A percentile compares a stretch with the other conserved stretches of the same genome.
Evolutionary conservation across 2,329 filamentous ascomycete genomes (phyloP).

Genomic region (Metarhizium brunneum): DNA sequence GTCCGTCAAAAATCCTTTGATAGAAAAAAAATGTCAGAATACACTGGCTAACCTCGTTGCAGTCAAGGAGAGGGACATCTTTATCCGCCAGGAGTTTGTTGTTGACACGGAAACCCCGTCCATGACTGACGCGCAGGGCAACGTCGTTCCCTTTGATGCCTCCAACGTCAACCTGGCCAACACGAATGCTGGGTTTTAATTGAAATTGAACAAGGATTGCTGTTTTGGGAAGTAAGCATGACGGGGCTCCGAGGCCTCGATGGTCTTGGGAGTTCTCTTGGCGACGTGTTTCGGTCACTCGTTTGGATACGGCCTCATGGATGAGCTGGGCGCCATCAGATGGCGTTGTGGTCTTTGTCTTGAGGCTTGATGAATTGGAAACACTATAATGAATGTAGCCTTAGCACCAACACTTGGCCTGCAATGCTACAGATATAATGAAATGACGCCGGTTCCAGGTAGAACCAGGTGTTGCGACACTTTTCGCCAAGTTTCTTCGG

Average conservation of each 20-base stretch:
- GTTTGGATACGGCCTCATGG: not conserved
- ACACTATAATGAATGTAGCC: not conserved
- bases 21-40: not conserved
- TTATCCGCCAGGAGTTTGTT: not conserved
- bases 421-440: not conserved
- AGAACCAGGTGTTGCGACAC: not conserved
- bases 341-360: not conserved
- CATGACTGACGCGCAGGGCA: slow-evolving; percentile 37
- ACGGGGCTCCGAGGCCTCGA: not conserved
- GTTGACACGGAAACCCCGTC: slow-evolving; percentile 17
- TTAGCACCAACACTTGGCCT: too few species aligned
- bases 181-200: too few species aligned
- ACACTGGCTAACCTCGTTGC: not conserved
- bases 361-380: not conserved
- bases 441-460: not conserved
- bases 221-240: too few species aligned
- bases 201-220: too few species aligned
- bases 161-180: too few species aligned
- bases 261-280: too few species aligned
- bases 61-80: not conserved
- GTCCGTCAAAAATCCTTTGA: slow-evolving; percentile 12
- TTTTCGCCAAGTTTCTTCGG: too few species aligned
- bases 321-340: not conserved
- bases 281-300: not conserved
- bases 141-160: slow-evolving; percentile 35